Evolutionary conservation across 768 basidiomycete genomes (phyloP).

Genomic region (Cystobasidiopsis lactophilus): DNA sequence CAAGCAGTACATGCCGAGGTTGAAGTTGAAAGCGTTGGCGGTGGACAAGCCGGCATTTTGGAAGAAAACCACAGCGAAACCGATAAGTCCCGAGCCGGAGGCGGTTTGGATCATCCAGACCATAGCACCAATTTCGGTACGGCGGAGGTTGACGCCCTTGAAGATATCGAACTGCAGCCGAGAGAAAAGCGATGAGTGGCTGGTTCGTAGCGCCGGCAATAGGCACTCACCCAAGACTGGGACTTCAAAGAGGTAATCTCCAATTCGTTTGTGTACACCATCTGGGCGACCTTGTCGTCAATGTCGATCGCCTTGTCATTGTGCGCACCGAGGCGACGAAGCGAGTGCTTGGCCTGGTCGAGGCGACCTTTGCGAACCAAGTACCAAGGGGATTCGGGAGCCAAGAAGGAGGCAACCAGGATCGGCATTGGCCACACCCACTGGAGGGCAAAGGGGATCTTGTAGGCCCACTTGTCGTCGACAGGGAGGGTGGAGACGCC

Average conservation of each 20-base stretch:
- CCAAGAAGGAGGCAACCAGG: constrained; percentile 20
- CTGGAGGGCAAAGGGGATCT: constrained; percentile 12
- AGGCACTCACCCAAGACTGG: background rate
- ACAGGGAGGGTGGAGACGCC: constrained; percentile 8
- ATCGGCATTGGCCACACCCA: constrained; percentile 26
- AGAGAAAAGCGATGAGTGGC: too few species aligned
- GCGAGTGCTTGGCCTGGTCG: constrained; percentile 21
- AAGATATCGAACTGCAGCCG: background rate
- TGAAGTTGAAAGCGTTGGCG: constrained; percentile 16
- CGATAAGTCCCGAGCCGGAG: constrained; percentile 16
- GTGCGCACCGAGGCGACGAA: constrained; percentile 16
- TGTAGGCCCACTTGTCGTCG: constrained; percentile 16
- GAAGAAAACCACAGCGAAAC: background rate
- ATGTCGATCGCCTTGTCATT: constrained; percentile 18
- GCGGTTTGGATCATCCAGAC: constrained; percentile 21
- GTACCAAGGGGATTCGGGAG: constrained; percentile 23
- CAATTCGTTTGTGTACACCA: constrained; percentile 20
- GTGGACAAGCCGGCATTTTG: constrained; percentile 19
- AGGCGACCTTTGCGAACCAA: constrained; percentile 22
- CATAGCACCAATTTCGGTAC: constrained; percentile 31
- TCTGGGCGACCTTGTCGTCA: constrained; percentile 24
- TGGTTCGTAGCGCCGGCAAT: constrained; percentile 20
- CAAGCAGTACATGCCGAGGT: constrained; percentile 16
- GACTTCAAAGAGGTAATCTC: too few species aligned
- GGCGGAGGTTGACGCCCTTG: constrained; percentile 23